Conservation (phyloP, 495 filamentous ascomycete species). For the Rhizodiscina lignyota region DNA sequence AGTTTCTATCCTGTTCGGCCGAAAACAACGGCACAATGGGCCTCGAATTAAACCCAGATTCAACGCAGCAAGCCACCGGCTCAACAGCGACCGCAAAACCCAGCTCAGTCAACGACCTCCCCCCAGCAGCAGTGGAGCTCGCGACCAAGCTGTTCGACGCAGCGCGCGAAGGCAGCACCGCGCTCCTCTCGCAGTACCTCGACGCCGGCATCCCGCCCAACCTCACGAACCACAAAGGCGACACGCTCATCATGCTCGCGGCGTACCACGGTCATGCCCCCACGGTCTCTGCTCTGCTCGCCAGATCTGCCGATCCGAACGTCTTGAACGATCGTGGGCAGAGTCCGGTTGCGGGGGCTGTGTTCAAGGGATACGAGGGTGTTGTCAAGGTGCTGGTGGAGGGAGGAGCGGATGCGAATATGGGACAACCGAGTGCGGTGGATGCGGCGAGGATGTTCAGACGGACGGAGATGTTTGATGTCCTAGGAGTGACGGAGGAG, state of each 20-base stretch:
- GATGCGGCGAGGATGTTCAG: slow-evolving; percentile 24
- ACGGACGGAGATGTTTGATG: slow-evolving; percentile 13
- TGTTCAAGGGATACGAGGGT: slow-evolving; percentile 25
- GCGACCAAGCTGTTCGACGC: slow-evolving; percentile 24
- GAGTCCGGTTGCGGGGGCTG: slow-evolving; percentile 23
- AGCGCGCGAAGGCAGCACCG: slow-evolving; percentile 18
- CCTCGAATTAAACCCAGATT: too few species aligned
- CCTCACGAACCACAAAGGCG: slow-evolving; percentile 24
- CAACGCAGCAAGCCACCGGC: too few species aligned
- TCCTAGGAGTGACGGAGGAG: slow-evolving; percentile 16
- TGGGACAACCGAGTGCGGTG: slow-evolving; percentile 22
- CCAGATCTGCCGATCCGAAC: slow-evolving; percentile 18
- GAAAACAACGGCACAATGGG: too few species aligned
- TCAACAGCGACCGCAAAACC: background rate
- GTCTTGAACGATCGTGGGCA: slow-evolving; percentile 23
- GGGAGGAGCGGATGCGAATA: slow-evolving; percentile 16
- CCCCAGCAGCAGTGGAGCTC: slow-evolving; percentile 23
- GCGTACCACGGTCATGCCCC: slow-evolving; percentile 20
- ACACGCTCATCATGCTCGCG: slow-evolving; percentile 26
- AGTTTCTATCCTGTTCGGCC: background rate
- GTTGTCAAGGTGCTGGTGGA: slow-evolving; percentile 20
- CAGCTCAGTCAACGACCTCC: slow-evolving; percentile 13
- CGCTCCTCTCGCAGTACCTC: slow-evolving; percentile 15
- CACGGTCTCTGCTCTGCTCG: slow-evolving; percentile 17
- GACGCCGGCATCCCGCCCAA: slow-evolving; percentile 23